Evolutionary conservation across 1,139 yeast species (phyloP), one percentile per base, ranked within the genome.

Genomic region (Diutina mesorugosa): DNA sequence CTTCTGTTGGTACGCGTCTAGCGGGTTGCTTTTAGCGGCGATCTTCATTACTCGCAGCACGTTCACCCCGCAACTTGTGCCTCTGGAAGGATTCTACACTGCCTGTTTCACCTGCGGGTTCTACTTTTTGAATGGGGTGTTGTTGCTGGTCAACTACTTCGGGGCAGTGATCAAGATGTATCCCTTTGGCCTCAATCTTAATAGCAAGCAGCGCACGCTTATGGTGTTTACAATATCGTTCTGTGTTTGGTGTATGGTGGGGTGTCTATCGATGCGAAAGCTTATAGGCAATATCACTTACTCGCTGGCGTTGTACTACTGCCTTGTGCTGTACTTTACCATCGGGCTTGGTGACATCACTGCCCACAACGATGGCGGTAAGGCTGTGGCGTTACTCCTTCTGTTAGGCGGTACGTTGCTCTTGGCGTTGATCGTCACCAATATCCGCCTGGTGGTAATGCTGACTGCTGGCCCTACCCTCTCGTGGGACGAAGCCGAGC

Each of bases 311-410:
- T 67, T 88, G 51, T 89, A 87, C 65, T 88, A 78, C 65, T 83
- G 90, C 63, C 78, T 81, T 21, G 90, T 87, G 0, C 83, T 95
- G 0, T 71, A 86, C 45, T 71, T 87, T 53, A 90, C 97, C 0
- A 78, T 90, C 51, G 97, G 97, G 0, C 72, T 85, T 26, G 96
- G 96, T 45, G 95, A 87, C 63, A 74, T 85, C 45, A 71, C 76
- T 0, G 91, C 96, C 0, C 47, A 61, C 0, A 67, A 77, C 0
- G 70, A 75, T 1, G 80, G 80, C 0, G 77, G 85, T 0, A 79
- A 81, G 63, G 84, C 84, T 0, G 69, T 87, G 60, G 74, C 78
- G 0, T 71, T 89, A 56, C 69, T 85, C 2, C 87, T 83, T 67
- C 80, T 93, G 3, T 67, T 87, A 38, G 70, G 80, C 8, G 96